Base-by-base conservation (phyloP, 2,329 filamentous ascomycete genomes). In the Penicillium sp. region DNA sequence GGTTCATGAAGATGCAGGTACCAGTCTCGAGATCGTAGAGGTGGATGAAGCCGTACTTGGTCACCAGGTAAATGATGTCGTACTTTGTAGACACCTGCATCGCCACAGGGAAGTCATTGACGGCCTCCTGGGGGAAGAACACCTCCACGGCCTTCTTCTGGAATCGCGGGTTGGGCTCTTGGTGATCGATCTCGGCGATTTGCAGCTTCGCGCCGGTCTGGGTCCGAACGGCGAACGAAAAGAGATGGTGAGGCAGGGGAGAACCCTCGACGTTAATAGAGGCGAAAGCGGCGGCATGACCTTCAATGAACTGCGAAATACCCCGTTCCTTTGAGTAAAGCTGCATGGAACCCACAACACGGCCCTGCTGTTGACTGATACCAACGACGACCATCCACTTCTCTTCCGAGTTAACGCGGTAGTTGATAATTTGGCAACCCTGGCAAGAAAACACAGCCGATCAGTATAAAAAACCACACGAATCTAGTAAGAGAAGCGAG, bases 371-470 rank as follows among this genome's bases (percentile, higher is more conserved):
- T 74, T 93, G 91, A 57, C 93, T 93, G 69, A 99, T 99, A 70
- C 95, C 95, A 57, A 99, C 92, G 55, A 97, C 88, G 29, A 96
- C 93, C 88, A 96, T 96, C 95, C 95, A 99, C 79, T 96, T 96
- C 74, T 92, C 91, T 64, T 99, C 93, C 63, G 88, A 86, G 76
- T 93, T 97, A 68, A 96, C 90, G 67, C 93, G 91, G 80, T 99
- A 99, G 81, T 98, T 99, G 85, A 99, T 99, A 77, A 99, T 99
- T 86, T 99, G 95, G 78, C 91, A 96, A 64, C 89, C 90, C 91
- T 96, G 69, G 53, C 35, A 26, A 58, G 19, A 29, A n/a, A 16
- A 11, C 29, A 48, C 11, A 46, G 21, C 31, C 11, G 24, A n/a
- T 48, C n/a, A 48, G 43, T 14, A 16, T 26, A 26, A 22, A 6